Evolutionary conservation across 1,284 basidiomycete species (phyloP).

Genomic region (Moesziomyces aphidis): DNA sequence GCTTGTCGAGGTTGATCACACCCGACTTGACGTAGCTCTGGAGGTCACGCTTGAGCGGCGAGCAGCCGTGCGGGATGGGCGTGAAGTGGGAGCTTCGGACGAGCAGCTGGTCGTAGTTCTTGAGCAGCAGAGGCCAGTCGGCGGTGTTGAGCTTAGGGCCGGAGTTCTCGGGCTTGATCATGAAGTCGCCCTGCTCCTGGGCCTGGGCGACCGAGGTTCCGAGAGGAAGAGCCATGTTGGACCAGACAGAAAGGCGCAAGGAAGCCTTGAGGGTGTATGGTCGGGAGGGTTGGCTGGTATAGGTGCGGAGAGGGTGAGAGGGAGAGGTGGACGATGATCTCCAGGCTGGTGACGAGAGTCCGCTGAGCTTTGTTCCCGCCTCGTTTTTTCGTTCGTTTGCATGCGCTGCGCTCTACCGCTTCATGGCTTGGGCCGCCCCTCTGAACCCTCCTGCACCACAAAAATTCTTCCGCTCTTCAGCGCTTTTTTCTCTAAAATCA

Average conservation of each 20-base stretch:
- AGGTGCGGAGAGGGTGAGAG: background rate
- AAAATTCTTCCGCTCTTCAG: background rate
- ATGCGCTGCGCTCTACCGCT: conserved; percentile 4
- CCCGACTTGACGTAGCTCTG: conserved; percentile 93
- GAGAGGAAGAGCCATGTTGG: conserved; percentile 48
- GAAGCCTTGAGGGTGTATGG: background rate
- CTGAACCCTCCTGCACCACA: background rate
- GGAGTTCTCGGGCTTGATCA: conserved; percentile 69
- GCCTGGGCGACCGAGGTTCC: conserved; percentile 48
- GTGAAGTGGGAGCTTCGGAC: conserved; percentile 97
- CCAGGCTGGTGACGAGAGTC: background rate
- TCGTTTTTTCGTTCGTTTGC: background rate
- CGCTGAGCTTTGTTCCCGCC: conserved; percentile 6
- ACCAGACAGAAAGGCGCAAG: background rate
- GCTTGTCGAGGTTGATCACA: conserved; percentile 99
- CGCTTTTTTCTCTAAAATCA: background rate
- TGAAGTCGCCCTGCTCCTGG: conserved; percentile 65
- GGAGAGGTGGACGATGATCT: background rate
- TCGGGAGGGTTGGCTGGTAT: background rate
- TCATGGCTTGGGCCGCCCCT: background rate
- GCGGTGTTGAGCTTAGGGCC: conserved; percentile 79
- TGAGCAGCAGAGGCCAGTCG: conserved; percentile 96
- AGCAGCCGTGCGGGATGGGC: conserved; percentile 90
- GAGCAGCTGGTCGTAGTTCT: conserved; percentile 86
- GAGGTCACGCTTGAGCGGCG: conserved; percentile 93